A percentile compares a stretch with the other conserved stretches of the same genome.
Conservation (phyloP, 306 rosid genomes). For the Prunus dulcis region DNA sequence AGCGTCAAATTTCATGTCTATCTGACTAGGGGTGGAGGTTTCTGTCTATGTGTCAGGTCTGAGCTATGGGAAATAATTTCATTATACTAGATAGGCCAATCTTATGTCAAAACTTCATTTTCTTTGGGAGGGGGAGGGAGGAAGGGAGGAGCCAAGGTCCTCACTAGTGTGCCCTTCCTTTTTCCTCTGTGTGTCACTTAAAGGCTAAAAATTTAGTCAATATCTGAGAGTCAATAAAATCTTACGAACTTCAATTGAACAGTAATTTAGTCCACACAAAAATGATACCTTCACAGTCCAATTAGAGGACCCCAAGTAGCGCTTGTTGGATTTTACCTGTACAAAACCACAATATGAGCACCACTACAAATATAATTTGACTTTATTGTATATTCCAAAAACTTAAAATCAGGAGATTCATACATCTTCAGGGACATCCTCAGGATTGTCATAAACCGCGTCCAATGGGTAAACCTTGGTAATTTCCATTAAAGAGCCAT, state of each 20-base stretch:
- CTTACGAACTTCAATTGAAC: background rate
- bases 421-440: conserved; percentile 97
- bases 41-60: background rate
- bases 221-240: background rate
- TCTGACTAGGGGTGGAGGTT: background rate
- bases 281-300: conserved; percentile 87
- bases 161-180: background rate
- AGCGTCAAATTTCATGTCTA: background rate
- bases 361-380: background rate
- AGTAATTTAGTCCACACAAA: background rate
- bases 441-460: conserved; percentile 78
- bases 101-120: background rate
- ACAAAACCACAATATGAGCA: background rate
- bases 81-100: background rate
- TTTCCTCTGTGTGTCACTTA: background rate
- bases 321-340: conserved; percentile 79
- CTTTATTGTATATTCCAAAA: background rate
- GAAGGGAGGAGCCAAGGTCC: background rate
- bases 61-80: background rate
- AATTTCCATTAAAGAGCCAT: conserved; percentile 89
- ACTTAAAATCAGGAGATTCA: background rate
- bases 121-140: no score
- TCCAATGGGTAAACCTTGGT: conserved; percentile 90
- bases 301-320: conserved; percentile 75
- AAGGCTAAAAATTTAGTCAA: background rate